These are phyloP conservation scores for Cladosporium sp. DNA, from an alignment of 2,329 filamentous ascomycete genomes.

Conservation along the genomic window DNA sequence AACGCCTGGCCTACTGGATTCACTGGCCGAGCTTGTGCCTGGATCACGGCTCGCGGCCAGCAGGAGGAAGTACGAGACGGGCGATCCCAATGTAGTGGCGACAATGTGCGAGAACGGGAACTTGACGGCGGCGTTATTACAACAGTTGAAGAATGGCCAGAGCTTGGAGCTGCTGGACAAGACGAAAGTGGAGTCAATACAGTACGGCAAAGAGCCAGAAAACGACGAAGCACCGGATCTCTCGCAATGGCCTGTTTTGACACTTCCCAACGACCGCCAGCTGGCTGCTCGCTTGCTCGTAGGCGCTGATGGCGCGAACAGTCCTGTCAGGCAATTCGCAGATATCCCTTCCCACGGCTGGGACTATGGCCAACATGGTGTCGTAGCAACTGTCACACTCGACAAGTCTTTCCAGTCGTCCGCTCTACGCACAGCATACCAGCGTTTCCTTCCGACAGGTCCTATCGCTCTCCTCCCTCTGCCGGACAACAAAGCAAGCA, in stretches of 20 bases:
- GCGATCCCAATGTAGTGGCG: conserved; percentile 56
- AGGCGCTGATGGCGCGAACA: conserved; percentile 92
- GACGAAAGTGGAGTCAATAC: conserved; percentile 74
- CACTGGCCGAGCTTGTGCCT: conserved; percentile 26
- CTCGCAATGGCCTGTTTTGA: conserved; percentile 80
- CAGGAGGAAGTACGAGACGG: conserved; percentile 21
- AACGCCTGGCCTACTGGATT: conserved; percentile 22
- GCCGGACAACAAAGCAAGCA: conserved; percentile 73
- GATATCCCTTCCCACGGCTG: conserved; percentile 82
- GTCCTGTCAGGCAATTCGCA: conserved; percentile 84
- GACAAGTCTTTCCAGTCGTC: conserved; percentile 28
- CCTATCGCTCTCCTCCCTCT: conserved; percentile 89
- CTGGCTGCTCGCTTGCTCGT: conserved; percentile 81
- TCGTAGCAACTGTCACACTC: conserved; percentile 82
- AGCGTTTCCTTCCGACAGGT: conserved; percentile 88
- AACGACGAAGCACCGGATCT: conserved; percentile 59
- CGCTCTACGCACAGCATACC: conserved; percentile 73
- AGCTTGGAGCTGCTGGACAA: conserved; percentile 68
- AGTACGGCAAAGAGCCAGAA: conserved; percentile 62
- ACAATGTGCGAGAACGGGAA: conserved; percentile 98
- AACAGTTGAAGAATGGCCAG: conserved; percentile 54
- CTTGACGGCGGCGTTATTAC: conserved; percentile 71
- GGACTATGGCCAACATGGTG: conserved; percentile 87
- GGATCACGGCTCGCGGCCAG: conserved; percentile 22
- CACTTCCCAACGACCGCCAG: conserved; percentile 58